Conservation (phyloP, 331 rosid genomes). For the Malus hybrid region DNA sequence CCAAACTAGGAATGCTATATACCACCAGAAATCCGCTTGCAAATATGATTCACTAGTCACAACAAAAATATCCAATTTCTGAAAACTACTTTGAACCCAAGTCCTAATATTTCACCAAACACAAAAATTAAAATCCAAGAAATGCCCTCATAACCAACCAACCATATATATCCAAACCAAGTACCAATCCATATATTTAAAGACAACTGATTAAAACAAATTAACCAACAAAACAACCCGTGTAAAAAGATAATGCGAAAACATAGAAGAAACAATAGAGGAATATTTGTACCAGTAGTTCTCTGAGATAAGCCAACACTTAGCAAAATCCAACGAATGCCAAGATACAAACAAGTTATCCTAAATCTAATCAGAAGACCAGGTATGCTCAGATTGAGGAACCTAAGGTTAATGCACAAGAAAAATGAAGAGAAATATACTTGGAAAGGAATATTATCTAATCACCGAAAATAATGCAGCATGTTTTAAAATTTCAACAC, state of each 20-base stretch:
- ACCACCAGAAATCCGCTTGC: background rate
- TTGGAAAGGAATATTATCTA: too few relatives aligned
- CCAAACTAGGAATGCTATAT: background rate
- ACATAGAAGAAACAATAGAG: too few relatives aligned
- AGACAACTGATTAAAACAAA: background rate
- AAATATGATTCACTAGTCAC: background rate
- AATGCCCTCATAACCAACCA: slow-evolving; percentile 15
- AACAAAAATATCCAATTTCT: slow-evolving; percentile 2
- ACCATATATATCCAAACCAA: slow-evolving; percentile 2
- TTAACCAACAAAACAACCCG: background rate
- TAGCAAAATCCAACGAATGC: too few relatives aligned
- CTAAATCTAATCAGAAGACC: too few relatives aligned
- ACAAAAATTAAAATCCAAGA: slow-evolving; percentile 13
- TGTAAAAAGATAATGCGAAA: too few relatives aligned
- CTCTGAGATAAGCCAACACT: too few relatives aligned
- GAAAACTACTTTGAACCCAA: slow-evolving; percentile 20
- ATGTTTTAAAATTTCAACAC: background rate
- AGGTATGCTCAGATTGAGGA: too few relatives aligned
- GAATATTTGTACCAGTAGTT: too few relatives aligned
- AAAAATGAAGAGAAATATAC: too few relatives aligned
- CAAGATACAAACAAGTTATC: too few relatives aligned
- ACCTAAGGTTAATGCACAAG: too few relatives aligned
- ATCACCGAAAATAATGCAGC: too few relatives aligned
- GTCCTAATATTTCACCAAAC: slow-evolving; percentile 17
- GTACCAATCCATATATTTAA: slow-evolving; percentile 9